Base-by-base conservation (phyloP, 306 rosid species). In the Morella rubra region DNA sequence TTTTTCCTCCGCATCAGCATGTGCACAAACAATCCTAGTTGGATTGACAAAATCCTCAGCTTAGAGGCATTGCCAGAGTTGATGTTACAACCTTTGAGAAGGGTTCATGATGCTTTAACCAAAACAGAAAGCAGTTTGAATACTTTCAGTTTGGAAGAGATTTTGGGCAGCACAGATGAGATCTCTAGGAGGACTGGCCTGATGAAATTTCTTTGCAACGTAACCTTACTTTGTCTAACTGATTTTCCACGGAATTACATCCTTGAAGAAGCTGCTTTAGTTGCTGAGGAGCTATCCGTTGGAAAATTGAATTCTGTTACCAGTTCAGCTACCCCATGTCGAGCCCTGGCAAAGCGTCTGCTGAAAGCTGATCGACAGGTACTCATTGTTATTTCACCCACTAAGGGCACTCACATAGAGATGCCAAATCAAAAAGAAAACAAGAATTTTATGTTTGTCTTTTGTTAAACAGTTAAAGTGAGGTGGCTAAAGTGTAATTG, bases 281-380 rank as follows among this genome's bases (percentile, higher is more conserved):
- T 90, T 77, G 88, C 93, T 56, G 96, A 95, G 85, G 97, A 95
- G 87, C 85, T 92, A 73, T 88, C 76, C 82, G 86, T 73, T 81
- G 81, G 77, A 61, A 85, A 88, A 81, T 77, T 80, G 79, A 87
- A 88, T 73, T 81, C 95, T 84, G 80, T 78, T 64, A 79, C 74
- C 84, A 66, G 72, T 75, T 53, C 84, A 77, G 92, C 75, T 82
- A 92, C 97, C 37, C 97, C 97, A 11, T 92, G 96, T 77, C 92
- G 90, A 73, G 81, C 90, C 76, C 86, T 94, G 67, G 97, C 98
- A 44, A 94, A 90, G 86, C 78, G 73, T 76, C 95, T 94, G 70
- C 82, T 94, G 66, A 94, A 94, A 86, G 83, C 81, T 85, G 98
- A 94, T 81, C 84, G 98, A 32, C 93, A 90, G 95, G 98, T 94